phyloP scores from a whole-genome alignment of 306 rosid genomes.

The Ochetophila trinervis region DNA sequence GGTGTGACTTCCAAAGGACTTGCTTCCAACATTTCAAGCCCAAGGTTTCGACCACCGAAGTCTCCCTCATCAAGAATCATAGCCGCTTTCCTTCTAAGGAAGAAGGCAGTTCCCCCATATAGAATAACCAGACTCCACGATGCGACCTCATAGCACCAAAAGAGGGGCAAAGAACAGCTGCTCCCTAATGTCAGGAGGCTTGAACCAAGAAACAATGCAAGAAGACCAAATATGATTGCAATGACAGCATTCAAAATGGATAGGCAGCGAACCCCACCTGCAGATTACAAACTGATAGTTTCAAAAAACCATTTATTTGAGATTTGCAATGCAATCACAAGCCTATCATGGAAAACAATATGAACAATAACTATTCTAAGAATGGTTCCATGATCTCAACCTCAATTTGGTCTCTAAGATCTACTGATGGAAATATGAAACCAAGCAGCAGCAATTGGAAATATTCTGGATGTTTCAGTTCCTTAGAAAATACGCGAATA shows the following conservation, averaged over 20 bases:
- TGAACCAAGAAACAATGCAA: slow-evolving; percentile 92
- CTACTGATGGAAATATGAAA: neutral
- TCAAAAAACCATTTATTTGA: slow-evolving; percentile 15
- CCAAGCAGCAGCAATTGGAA: neutral
- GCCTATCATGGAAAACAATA: neutral
- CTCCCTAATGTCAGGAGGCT: slow-evolving; percentile 81
- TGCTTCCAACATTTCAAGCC: slow-evolving; percentile 93
- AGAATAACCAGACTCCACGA: slow-evolving; percentile 81
- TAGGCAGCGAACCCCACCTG: slow-evolving; percentile 95
- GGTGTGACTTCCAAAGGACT: slow-evolving; percentile 75
- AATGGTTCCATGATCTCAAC: neutral
- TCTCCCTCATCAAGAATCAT: slow-evolving; percentile 68
- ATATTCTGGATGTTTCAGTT: neutral
- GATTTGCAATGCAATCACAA: neutral
- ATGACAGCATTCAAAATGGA: slow-evolving; percentile 72
- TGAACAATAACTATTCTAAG: neutral
- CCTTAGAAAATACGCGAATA: neutral
- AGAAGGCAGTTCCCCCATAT: slow-evolving; percentile 82
- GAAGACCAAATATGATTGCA: slow-evolving; percentile 78
- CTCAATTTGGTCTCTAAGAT: neutral
- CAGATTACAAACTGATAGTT: slow-evolving; percentile 23
- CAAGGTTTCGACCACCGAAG: slow-evolving; percentile 54
- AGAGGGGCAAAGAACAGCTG: slow-evolving; percentile 79
- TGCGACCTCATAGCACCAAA: slow-evolving; percentile 88
- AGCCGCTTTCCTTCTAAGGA: slow-evolving; percentile 72